Base-by-base conservation (phyloP, 164 flowering plant genomes). In the Litsea cubeba region DNA sequence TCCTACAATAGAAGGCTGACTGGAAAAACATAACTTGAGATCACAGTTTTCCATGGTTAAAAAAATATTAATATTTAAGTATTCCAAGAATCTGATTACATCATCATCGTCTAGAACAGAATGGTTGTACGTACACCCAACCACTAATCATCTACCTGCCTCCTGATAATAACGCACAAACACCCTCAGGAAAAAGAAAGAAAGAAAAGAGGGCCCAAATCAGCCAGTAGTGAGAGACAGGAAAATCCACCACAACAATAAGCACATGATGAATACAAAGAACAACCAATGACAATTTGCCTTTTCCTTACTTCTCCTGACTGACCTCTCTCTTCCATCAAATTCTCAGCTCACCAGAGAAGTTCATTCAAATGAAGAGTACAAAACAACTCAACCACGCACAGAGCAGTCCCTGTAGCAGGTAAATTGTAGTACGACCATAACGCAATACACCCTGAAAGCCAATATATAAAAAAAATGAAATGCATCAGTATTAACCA, bases 311-410 rank as follows among this genome's bases (percentile, higher is more conserved):
- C 5, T 4, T 5, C 10, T 12, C n/a, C 46, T 17, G 50, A 32
- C 14, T 17, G 22, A 30, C 20, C 22, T 46, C 71, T 46, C 71
- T 68, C 26, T 49, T n/a, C 51, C 26, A 4, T n/a, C 10, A 23
- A 40, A 20, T 46, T 11, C 24, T n/a, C 51, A n/a, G 12, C 18
- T 14, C 25, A 14, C 25, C 57, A 18, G 18, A 51, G 66, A 22
- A 58, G 40, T 30, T 58, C 64, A 30, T 30, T 58, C 50, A 58
- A 14, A 71, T 3, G n/a, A 58, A 58, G 24, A 65, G 20, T 23
- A 50, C 8, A 66, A 14, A 30, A 65, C n/a, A 74, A 68, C 71
- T 66, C 68, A 74, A n/a, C 62, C 30, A 74, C 3, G 72, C 76
- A 68, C 57, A 74, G 57, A 68, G 6, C 62, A 54, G 50, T 65